Base-by-base conservation (phyloP, 495 filamentous ascomycete species). In the Penicillium mononematosum region DNA sequence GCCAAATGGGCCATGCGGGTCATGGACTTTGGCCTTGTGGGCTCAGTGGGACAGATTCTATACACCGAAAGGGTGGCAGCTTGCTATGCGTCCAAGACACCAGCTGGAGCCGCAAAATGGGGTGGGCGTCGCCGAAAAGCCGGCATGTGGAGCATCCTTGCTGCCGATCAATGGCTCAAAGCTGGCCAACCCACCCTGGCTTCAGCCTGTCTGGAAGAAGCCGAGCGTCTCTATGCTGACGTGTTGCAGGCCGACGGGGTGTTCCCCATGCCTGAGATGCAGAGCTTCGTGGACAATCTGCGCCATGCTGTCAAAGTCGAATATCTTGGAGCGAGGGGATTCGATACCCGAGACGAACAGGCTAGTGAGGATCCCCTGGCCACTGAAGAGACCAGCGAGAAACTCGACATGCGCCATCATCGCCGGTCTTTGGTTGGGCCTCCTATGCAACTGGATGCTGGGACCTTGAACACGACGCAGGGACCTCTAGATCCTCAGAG, bases 141-240 rank as follows among this genome's bases (percentile, higher is more conserved):
- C 9, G 95, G 89, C 0, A 81, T 96, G 70, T 98, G 95, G 93
- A 88, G 85, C 61, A 81, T 94, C 25, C 76, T 96, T 31, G 88
- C 88, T 6, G 86, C 92, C 1, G 88, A 95, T 49, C 80, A 84
- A 3, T 98, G 94, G 94, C 70, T 92, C 16, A 80, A 78, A 39
- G 79, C 89, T 38, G 83, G 80, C 8, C 89, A 91, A 51, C 81
- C 78, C 32, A 75, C 85, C 16, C 85, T 90, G 59, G 86, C 89
- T 14, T 86, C 88, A 49, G 74, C 78, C 12, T 89, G 88, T 59
- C 73, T 96, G 14, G 83, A 88, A 47, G 84, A 87, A 53, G 90
- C 89, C 0, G 74, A 84, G 24, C 78, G 76, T 53, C 81, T 90
- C 49, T 95, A 96, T 69, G 78, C 81, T 19, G 72, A 80, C 20